phyloP scores from a whole-genome alignment of 2,329 filamentous ascomycete species.

The Nigrospora osmanthi region DNA sequence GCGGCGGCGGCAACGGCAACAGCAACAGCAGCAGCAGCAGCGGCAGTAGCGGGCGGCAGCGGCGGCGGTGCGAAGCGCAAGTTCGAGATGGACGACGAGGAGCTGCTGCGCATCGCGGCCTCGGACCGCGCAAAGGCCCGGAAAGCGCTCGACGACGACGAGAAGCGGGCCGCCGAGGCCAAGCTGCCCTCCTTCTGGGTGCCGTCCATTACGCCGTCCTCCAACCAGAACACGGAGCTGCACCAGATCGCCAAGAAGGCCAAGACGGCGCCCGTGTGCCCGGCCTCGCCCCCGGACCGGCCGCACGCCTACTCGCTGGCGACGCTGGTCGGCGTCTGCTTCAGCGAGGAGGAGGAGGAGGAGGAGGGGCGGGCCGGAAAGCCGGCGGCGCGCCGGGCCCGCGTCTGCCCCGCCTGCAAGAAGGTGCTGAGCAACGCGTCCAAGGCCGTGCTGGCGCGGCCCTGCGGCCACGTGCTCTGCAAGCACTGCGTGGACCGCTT shows the following conservation, averaged over 20 bases:
- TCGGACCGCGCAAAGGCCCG: conserved; percentile 65
- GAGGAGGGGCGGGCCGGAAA: conserved; percentile 20
- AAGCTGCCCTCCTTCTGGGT: conserved; percentile 88
- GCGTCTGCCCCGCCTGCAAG: conserved; percentile 77
- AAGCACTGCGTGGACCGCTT: conserved; percentile 79
- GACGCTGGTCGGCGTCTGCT: conserved; percentile 66
- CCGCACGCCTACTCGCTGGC: conserved; percentile 74
- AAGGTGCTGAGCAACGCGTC: conserved; percentile 77
- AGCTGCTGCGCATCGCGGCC: conserved; percentile 60
- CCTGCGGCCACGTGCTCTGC: conserved; percentile 89
- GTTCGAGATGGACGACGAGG: conserved; percentile 71
- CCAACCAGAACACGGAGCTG: conserved; percentile 49
- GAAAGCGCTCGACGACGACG: conserved; percentile 57
- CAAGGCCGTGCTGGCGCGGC: conserved; percentile 74
- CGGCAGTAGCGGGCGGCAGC: too few relatives aligned
- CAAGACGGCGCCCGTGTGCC: conserved; percentile 68
- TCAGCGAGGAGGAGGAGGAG: conserved; percentile 62
- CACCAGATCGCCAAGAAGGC: conserved; percentile 49
- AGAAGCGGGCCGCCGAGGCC: conserved; percentile 58
- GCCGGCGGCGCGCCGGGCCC: conserved; percentile 27
- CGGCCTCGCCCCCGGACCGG: conserved; percentile 57
- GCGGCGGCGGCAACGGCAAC: conserved; percentile 16
- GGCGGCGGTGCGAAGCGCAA: conserved; percentile 58
- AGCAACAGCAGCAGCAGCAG: too few relatives aligned
- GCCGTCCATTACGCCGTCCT: conserved; percentile 69